A percentile compares a stretch with the other conserved stretches of the same genome.
phyloP scores from a whole-genome alignment of 1,139 yeast genomes.

The Candida tropicalis region DNA sequence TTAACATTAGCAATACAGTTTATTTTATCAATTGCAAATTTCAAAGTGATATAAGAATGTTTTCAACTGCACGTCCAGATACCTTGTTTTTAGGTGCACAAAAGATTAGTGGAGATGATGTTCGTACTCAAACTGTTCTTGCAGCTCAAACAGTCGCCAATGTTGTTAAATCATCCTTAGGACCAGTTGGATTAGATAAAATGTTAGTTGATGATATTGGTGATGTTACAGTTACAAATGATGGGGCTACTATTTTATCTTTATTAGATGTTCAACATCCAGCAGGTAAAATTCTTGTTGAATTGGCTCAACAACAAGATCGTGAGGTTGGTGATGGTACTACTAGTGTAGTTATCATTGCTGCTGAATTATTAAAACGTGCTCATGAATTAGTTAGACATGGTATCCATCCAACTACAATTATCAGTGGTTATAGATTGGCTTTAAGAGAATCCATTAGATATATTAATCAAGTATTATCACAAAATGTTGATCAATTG shows the following conservation, averaged over 20 bases:
- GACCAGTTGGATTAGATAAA: slow-evolving; percentile 98
- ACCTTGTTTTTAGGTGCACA: slow-evolving; percentile 95
- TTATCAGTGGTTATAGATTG: slow-evolving; percentile 92
- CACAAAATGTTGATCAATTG: slow-evolving; percentile 75
- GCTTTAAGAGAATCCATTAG: slow-evolving; percentile 92
- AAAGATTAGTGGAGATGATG: slow-evolving; percentile 93
- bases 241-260: slow-evolving; percentile 94
- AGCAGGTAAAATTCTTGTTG: slow-evolving; percentile 95
- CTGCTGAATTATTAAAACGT: slow-evolving; percentile 86
- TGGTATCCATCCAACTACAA: slow-evolving; percentile 96
- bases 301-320: slow-evolving; percentile 98
- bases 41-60: slow-evolving; percentile 28
- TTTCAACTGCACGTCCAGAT: slow-evolving; percentile 77
- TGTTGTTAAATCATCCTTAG: slow-evolving; percentile 94
- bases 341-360: slow-evolving; percentile 94
- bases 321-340: slow-evolving; percentile 99
- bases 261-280: slow-evolving; percentile 97
- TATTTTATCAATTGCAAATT: neutral
- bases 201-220: slow-evolving; percentile 99
- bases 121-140: slow-evolving; percentile 91
- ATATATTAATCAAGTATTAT: slow-evolving; percentile 82
- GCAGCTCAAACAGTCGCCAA: slow-evolving; percentile 98
- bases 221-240: slow-evolving; percentile 97
- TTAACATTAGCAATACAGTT: no score
- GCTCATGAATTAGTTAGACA: slow-evolving; percentile 94